Percentiles rank a stretch among this genome's conserved stretches.
Conservation (phyloP, 352 stramenopile species). For the Phytopythium litorale region DNA sequence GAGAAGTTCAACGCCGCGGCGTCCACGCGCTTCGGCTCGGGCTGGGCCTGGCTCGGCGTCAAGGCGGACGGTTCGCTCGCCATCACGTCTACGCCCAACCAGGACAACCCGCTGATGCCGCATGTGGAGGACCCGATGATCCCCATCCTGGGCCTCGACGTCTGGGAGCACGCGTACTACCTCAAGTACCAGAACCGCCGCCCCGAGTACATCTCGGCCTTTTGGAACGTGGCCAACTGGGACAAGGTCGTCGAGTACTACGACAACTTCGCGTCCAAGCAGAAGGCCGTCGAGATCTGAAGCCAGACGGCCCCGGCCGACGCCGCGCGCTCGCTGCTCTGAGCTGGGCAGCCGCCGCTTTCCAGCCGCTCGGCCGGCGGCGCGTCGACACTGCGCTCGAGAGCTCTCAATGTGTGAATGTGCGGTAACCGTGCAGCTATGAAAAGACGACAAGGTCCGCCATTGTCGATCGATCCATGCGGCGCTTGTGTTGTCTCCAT, state of each 20-base stretch:
- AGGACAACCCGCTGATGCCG: conserved; percentile 91
- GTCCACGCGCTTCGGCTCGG: conserved; percentile 85
- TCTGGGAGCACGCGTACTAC: conserved; percentile 97
- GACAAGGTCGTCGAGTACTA: conserved; percentile 92
- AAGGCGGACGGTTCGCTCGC: conserved; percentile 89
- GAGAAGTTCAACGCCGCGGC: conserved; percentile 87
- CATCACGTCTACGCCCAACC: conserved; percentile 95
- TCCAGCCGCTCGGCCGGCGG: not conserved
- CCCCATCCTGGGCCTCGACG: conserved; percentile 93
- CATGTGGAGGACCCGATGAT: conserved; percentile 75
- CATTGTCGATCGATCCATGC: not conserved
- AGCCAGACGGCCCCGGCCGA: conserved; percentile 18
- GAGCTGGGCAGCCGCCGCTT: not conserved
- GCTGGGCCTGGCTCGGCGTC: conserved; percentile 89
- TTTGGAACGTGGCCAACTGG: conserved; percentile 98
- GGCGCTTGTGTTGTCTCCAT: not conserved
- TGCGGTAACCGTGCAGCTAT: conserved; percentile 1
- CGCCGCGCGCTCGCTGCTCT: conserved; percentile 16
- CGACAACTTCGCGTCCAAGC: conserved; percentile 85
- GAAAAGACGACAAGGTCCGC: not conserved
- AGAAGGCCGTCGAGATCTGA: conserved; percentile 83
- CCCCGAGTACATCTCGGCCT: conserved; percentile 96
- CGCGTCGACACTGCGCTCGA: not conserved
- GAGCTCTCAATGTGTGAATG: not conserved
- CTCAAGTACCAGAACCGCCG: conserved; percentile 97